Base-by-base conservation (phyloP, 305 asterid species). In the Salvia sclarea region DNA sequence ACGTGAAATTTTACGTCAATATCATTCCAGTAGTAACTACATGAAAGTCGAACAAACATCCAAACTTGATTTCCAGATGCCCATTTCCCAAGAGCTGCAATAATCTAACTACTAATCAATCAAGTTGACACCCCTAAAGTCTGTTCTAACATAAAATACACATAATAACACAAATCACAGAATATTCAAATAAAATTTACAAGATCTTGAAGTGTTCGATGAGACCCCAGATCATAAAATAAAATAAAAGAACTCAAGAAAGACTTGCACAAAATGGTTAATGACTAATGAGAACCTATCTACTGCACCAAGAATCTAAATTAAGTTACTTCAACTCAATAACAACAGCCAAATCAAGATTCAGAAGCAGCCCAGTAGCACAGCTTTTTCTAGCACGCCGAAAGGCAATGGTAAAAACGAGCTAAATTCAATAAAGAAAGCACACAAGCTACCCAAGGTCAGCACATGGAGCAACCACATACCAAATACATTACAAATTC, bases 281-380 rank as follows among this genome's bases (percentile, higher is more conserved):
- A 50, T 52, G 21, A 22, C 41, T 17, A 57, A 20, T 17, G 52
- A n/a, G 16, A 53, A 60, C 52, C 37, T 57, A 71, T 57, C 44
- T 24, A 62, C 70, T 12, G 57, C 21, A 33, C 43, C 38, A 8
- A 18, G 62, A 62, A 24, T 25, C 48, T 13, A 18, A 40, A 54
- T 43, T 24, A 14, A 38, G 66, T 47, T 16, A 53, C 37, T 52
- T 57, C 43, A 71, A 64, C 65, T 70, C 70, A 14, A 16, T 43
- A 60, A 55, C 41, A 61, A 56, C 45, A 14, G 57, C 17, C 53
- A 71, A 67, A 64, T 28, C 43, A 58, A 28, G 33, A 28, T 28
- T 28, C 33, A 28, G 6, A 37, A 50, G 8, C 12, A 18, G 18
- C 3, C 14, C 58, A 43, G 43, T 14, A 43, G 59, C 49, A 14